Base-by-base conservation (phyloP, 1,139 yeast species). In the Geotrichum klebahnii region DNA sequence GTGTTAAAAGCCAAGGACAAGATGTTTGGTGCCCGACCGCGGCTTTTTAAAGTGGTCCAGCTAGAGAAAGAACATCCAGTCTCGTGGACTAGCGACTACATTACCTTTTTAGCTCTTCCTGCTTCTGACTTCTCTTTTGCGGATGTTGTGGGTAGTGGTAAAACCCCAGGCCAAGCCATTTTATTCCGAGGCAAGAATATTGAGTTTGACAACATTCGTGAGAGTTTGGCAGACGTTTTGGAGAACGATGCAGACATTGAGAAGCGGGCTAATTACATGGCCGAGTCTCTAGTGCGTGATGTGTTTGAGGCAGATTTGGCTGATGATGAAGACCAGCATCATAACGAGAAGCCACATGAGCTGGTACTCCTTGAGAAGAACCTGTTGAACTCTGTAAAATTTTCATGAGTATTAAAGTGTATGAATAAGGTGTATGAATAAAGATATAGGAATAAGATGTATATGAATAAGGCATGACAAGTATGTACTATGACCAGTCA, bases 141-240 rank as follows among this genome's bases (percentile, higher is more conserved):
- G 14, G 37, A 24, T 10, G 2, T n/a, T 3, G 39, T 23, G 5
- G 22, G 24, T 19, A n/a, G 35, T 22, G 28, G 20, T 28, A 28
- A 19, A 17, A 22, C n/a, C 41, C 14, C 24, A 40, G 23, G 16
- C 23, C 36, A 28, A 23, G 31, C 20, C 37, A 32, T 10, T 9
- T 4, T 31, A 36, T 54, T 32, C 34, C 20, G 32, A 59, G 63
- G 62, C 57, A 58, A 28, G 63, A 58, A 44, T 57, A 59, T 46
- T 5, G 69, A 74, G 44, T 71, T 73, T 3, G 71, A 75, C n/a
- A 80, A 76, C 60, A 60, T 74, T 19, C 74, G 64, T 58, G 78
- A 71, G 44, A 62, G 70, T 6, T 53, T 63, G 9, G 31, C 61
- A 23, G 59, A 52, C 48, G 55, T 55, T 42, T 53, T 60, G 38